Conservation (phyloP, 331 rosid genomes). For the Phaseolus coccineus region DNA sequence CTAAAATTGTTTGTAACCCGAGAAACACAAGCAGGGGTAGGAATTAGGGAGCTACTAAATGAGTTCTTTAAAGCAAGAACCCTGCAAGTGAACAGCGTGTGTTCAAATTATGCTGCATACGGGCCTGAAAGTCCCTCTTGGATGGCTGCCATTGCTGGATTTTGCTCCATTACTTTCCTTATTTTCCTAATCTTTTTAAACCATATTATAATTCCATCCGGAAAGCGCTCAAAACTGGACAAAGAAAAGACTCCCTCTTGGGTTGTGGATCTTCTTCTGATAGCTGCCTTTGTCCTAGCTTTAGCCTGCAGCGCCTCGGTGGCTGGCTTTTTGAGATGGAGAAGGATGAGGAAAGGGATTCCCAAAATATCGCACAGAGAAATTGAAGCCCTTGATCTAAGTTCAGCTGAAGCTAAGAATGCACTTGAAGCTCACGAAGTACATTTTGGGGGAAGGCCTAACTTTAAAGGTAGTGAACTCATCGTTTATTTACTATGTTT, state of each 20-base stretch:
- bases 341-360: conserved; percentile 65
- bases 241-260: conserved; percentile 68
- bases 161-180: conserved; percentile 62
- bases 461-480: conserved; percentile 63
- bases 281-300: conserved; percentile 63
- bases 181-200: conserved; percentile 59
- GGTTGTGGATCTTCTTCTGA: conserved; percentile 66
- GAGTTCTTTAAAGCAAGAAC: conserved; percentile 59
- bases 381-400: conserved; percentile 50
- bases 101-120: conserved; percentile 56
- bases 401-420: conserved; percentile 57
- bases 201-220: conserved; percentile 61
- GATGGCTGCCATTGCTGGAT: conserved; percentile 73
- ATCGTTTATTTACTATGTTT: conserved; percentile 24
- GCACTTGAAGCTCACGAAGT: conserved; percentile 75
- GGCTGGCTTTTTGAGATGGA: conserved; percentile 66
- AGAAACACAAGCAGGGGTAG: conserved; percentile 61
- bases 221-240: conserved; percentile 49
- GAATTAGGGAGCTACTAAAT: conserved; percentile 54
- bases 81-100: conserved; percentile 51
- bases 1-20: conserved; percentile 76
- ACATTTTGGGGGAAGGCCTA: conserved; percentile 80
- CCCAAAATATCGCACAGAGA: conserved; percentile 43
- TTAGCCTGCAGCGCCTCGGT: conserved; percentile 53
- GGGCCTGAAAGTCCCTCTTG: conserved; percentile 70